Percentiles rank a stretch among this genome's conserved stretches.
Conservation (phyloP, 176 grass and related monocot genomes). For the Sorghum bicolor region DNA sequence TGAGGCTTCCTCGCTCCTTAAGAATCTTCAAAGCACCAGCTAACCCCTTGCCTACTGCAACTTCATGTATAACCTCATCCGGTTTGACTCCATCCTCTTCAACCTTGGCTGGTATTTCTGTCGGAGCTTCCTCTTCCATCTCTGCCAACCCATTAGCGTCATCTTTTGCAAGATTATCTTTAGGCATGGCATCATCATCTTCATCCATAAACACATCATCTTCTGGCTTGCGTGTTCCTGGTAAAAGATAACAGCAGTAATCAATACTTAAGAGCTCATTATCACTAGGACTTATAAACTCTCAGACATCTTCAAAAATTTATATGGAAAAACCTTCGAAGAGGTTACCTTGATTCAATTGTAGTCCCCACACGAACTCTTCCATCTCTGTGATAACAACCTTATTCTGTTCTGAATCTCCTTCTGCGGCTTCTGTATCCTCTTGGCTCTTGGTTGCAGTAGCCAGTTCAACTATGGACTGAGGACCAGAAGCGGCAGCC, state of each 20-base stretch:
- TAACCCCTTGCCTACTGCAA: slow-evolving; percentile 78
- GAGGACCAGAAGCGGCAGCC: slow-evolving; percentile 46
- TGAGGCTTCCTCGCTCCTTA: slow-evolving; percentile 72
- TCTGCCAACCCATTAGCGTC: slow-evolving; percentile 32
- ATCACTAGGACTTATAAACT: neutral
- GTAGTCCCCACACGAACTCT: slow-evolving; percentile 85
- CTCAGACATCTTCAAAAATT: neutral
- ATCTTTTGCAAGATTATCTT: slow-evolving; percentile 39
- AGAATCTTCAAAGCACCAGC: slow-evolving; percentile 75
- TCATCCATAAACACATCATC: slow-evolving; percentile 90
- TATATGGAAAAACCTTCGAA: neutral
- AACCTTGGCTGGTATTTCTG: slow-evolving; percentile 23
- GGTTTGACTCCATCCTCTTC: slow-evolving; percentile 58
- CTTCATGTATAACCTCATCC: slow-evolving; percentile 76
- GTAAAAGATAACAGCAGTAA: slow-evolving; percentile 23
- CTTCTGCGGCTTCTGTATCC: slow-evolving; percentile 30
- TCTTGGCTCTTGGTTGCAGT: slow-evolving; percentile 55
- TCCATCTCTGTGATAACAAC: slow-evolving; percentile 89
- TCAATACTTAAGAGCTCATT: slow-evolving; percentile 3
- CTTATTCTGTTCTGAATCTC: slow-evolving; percentile 60
- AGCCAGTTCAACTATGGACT: slow-evolving; percentile 50
- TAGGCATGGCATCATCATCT: slow-evolving; percentile 45
- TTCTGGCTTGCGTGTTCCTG: slow-evolving; percentile 72
- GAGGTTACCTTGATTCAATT: slow-evolving; percentile 79
- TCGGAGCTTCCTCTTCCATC: slow-evolving; percentile 38